Percentiles rank a stretch among this genome's conserved stretches.
Evolutionary conservation across 208 protist species (phyloP).

Genomic region (Acanthamoeba castellanii): DNA sequence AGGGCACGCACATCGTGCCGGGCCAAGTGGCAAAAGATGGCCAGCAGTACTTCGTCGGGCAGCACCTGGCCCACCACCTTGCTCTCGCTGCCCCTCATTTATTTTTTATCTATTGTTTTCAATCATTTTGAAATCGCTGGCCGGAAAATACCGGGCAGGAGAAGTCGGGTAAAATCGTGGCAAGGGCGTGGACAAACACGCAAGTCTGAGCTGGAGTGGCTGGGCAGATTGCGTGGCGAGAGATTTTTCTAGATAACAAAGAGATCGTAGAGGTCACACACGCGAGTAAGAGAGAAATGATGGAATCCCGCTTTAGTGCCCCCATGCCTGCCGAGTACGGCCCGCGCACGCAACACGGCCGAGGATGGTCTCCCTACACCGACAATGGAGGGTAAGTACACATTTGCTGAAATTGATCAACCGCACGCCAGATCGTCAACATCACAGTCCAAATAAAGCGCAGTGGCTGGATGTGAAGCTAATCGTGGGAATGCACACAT

Average conservation of each 20-base stretch:
- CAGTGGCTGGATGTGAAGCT: too few species aligned
- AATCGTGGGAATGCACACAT: not conserved
- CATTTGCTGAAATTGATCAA: not conserved
- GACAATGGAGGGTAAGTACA: slow-evolving; percentile 64
- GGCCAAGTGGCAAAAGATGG: too few species aligned
- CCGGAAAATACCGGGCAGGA: too few species aligned
- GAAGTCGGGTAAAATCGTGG: not conserved
- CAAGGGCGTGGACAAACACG: not conserved
- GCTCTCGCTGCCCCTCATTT: too few species aligned
- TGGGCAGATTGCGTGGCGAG: too few species aligned
- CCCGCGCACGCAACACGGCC: not conserved
- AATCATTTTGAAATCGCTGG: too few species aligned
- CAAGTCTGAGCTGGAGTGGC: not conserved
- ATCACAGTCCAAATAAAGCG: not conserved
- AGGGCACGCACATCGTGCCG: too few species aligned
- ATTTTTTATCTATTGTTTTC: too few species aligned
- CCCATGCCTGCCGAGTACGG: slow-evolving; percentile 49
- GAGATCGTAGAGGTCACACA: not conserved
- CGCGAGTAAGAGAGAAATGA: not conserved
- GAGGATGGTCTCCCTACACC: slow-evolving; percentile 51
- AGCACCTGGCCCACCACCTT: too few species aligned
- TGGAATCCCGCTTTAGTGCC: not conserved
- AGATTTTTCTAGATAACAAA: not conserved
- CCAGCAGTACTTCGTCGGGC: too few species aligned
- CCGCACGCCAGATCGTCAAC: not conserved